Conservation (phyloP, 192 early-diverging fungal species). For the Gigaspora rosea region DNA sequence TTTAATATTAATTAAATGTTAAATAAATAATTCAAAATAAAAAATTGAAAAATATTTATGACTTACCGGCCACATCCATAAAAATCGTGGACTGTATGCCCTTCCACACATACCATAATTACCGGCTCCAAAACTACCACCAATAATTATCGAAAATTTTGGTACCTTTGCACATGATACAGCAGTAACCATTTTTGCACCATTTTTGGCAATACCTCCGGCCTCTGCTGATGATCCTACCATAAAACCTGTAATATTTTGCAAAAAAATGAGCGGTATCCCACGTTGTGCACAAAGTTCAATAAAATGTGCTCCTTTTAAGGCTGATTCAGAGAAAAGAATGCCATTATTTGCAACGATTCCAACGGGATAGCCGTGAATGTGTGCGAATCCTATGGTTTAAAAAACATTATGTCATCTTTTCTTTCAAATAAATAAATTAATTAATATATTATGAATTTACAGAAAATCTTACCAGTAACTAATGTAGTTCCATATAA, state of each 20-base stretch:
- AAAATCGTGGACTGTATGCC: slow-evolving; percentile 89
- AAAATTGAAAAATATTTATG: background rate
- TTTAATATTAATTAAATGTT: slow-evolving; percentile 1
- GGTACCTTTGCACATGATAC: slow-evolving; percentile 92
- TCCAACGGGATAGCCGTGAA: slow-evolving; percentile 90
- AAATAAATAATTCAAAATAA: background rate
- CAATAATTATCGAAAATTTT: slow-evolving; percentile 86
- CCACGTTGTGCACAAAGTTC: slow-evolving; percentile 86
- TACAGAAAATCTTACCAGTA: slow-evolving; percentile 56
- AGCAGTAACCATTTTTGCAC: slow-evolving; percentile 94
- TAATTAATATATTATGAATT: background rate
- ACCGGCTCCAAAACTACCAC: slow-evolving; percentile 79
- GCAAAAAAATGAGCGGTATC: slow-evolving; percentile 90
- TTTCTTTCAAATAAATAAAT: background rate
- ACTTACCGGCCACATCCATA: slow-evolving; percentile 94
- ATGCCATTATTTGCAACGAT: slow-evolving; percentile 97
- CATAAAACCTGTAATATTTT: slow-evolving; percentile 98
- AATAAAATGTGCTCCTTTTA: slow-evolving; percentile 96
- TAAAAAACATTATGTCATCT: too few species aligned
- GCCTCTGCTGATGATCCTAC: slow-evolving; percentile 92
- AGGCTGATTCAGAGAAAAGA: slow-evolving; percentile 88
- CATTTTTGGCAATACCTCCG: slow-evolving; percentile 96
- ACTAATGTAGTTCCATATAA: slow-evolving; percentile 87
- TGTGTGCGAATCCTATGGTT: slow-evolving; percentile 74
- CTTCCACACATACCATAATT: slow-evolving; percentile 99